phyloP scores from a whole-genome alignment of 2,329 filamentous ascomycete species.

The Sporothrix variecibatus region DNA sequence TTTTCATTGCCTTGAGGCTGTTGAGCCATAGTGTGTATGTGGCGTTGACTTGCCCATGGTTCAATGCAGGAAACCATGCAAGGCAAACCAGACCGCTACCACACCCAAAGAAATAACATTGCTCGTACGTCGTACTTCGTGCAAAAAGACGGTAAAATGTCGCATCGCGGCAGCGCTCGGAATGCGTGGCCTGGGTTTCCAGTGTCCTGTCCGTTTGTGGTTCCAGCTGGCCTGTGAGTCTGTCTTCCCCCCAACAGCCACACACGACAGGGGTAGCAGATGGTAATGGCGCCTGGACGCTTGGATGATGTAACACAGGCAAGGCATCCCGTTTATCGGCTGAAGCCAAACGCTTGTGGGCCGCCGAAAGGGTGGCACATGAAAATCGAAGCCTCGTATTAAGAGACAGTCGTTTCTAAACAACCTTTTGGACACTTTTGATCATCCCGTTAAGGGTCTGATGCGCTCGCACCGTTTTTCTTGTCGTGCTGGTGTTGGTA shows the following conservation, averaged over 20 bases:
- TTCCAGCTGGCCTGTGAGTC: not conserved
- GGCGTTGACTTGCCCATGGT: not conserved
- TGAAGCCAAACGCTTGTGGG: not conserved
- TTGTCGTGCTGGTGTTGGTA: too few relatives aligned
- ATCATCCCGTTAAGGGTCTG: not conserved
- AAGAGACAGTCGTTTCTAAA: not conserved
- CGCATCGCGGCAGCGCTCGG: not conserved
- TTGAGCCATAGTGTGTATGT: not conserved
- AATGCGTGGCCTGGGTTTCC: not conserved
- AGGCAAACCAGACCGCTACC: not conserved
- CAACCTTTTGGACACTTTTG: not conserved
- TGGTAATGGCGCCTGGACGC: not conserved
- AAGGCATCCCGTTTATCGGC: conserved; percentile 17
- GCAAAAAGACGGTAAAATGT: not conserved
- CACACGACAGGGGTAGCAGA: not conserved
- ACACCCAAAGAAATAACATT: not conserved
- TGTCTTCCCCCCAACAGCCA: not conserved
- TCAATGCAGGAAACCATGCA: not conserved
- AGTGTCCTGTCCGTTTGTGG: not conserved
- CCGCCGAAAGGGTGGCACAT: not conserved
- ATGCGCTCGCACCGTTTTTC: not conserved
- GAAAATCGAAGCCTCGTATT: not conserved
- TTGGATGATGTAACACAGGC: conserved; percentile 15
- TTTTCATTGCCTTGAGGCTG: not conserved
- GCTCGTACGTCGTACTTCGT: not conserved